Base-by-base conservation (phyloP, 305 asterid genomes). In the Stenogyne calaminthoides region DNA sequence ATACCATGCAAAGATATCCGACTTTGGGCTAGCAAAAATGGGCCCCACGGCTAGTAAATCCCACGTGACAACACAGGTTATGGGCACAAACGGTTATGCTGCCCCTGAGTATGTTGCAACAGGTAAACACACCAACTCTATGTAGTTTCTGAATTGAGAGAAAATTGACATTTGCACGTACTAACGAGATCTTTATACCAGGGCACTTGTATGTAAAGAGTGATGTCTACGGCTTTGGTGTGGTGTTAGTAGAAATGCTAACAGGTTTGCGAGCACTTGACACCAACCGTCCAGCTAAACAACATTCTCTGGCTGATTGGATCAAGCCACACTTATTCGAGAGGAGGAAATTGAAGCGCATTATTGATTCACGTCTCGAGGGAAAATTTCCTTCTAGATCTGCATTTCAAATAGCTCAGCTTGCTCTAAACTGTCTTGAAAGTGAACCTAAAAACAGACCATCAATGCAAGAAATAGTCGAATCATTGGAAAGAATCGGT, bases 191-290 rank as follows among this genome's bases (percentile, higher is more conserved):
- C 11, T 19, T 5, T n/a, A 40, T 60, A 36, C 16, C 82, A 84
- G 88, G 88, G 42, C 87, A 86, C 80, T 77, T 86, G 82, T 86
- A 84, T 5, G 88, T 86, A 60, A 86, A 84, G 83, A 86, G 91
- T 2, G 91, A 86, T 6, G 91, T 86, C 4, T 86, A 86, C 49
- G 87, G 88, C 25, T 86, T 84, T 37, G 91, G 91, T 3, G 88
- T 86, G 19, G 91, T 86, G n/a, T 72, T 86, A 32, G 88, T 78
- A 9, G 88, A 86, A 72, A 84, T 84, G 83, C 84, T 86, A 40
- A 86, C 91, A 29, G 91, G 88, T 15, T 47, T 84, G 64, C 83
- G 83, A 6, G 83, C 86, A 7, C 84, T 82, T 0, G 91, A 86
- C 70, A 3, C 60, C 57, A 86, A 78, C 14, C 88, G 91, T 12